Base-by-base conservation (phyloP, 208 protist genomes). In the Crithidia bombi region DNA sequence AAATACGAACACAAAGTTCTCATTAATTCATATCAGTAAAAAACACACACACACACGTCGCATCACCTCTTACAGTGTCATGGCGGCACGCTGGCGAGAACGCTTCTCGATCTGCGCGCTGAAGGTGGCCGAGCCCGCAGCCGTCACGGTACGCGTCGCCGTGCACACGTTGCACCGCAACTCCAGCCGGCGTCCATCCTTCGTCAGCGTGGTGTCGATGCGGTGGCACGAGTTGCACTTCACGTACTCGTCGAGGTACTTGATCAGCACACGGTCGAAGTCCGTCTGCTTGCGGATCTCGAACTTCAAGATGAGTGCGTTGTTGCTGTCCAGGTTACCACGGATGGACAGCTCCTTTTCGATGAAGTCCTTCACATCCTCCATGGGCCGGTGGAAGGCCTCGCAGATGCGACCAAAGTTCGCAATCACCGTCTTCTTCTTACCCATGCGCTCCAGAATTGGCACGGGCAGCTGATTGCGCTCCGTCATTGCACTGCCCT, bases 371-470 rank as follows among this genome's bases (percentile, higher is more conserved):
- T 97, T 92, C 47, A 97, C 81, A 36, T 96, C 87, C 56, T 98
- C 90, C 61, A 94, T 78, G 33, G 82, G 70, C 25, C 94, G 85
- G 67, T 96, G 61, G 56, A 98, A 83, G 38, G 78, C 79, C 26
- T 93, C 75, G 82, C 92, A 96, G 80, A 98, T 93, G 47, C 91
- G 86, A 32, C 68, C 79, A 73, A 98, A 98, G 83, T 98, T 98
- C 15, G 75, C 79, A 65, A 98, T 95, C 26, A 91, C 82, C 5
- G 91, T 94, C 78, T 97, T 98, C 78, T 95, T 96, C 79, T 94
- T 94, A 36, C 94, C 93, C 41, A 96, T 86, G 46, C 76, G 82
- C 77, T 92, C 89, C 9, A 97, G 64, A 47, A 94, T 72, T 15
- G 94, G 94, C 33, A 81, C 77, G 1, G 87, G 86, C n/a, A 98